Percentiles rank a stretch among this genome's conserved stretches.
phyloP scores from a whole-genome alignment of 805 yeast genomes.

The Saturnispora saitoi region DNA sequence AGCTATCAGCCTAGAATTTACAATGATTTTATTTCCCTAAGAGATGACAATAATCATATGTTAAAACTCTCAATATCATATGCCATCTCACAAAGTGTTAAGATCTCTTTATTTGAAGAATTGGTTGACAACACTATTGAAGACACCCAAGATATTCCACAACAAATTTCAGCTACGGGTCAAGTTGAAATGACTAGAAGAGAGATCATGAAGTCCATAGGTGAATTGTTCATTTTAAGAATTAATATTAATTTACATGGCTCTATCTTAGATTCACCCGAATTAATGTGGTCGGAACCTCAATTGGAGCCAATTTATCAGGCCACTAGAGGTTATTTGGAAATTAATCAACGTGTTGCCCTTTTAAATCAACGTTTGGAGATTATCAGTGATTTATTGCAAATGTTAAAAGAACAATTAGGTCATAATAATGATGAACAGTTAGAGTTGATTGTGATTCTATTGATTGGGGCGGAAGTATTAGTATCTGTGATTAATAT shows the following conservation, averaged over 20 bases:
- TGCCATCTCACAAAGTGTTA: constrained; percentile 92
- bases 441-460: constrained; percentile 82
- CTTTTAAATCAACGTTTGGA: constrained; percentile 85
- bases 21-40: constrained; percentile 86
- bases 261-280: constrained; percentile 90
- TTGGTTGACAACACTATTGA: constrained; percentile 94
- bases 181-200: constrained; percentile 90
- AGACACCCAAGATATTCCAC: constrained; percentile 95
- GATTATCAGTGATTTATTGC: constrained; percentile 85
- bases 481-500: constrained; percentile 80
- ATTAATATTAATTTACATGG: constrained; percentile 79
- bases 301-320: constrained; percentile 95
- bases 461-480: constrained; percentile 87
- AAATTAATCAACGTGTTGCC: constrained; percentile 89
- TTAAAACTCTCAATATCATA: constrained; percentile 87
- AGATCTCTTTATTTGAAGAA: constrained; percentile 91
- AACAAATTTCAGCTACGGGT: constrained; percentile 89
- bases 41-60: constrained; percentile 89
- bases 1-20: constrained; percentile 93
- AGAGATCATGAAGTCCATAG: constrained; percentile 95
- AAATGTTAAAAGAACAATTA: constrained; percentile 93
- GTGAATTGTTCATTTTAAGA: constrained; percentile 84
- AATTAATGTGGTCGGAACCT: constrained; percentile 98
- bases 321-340: constrained; percentile 92
- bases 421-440: constrained; percentile 94